These are phyloP conservation scores for Rugonectria rugulosa DNA, from an alignment of 2,329 filamentous ascomycete species.

Conservation along the genomic window DNA sequence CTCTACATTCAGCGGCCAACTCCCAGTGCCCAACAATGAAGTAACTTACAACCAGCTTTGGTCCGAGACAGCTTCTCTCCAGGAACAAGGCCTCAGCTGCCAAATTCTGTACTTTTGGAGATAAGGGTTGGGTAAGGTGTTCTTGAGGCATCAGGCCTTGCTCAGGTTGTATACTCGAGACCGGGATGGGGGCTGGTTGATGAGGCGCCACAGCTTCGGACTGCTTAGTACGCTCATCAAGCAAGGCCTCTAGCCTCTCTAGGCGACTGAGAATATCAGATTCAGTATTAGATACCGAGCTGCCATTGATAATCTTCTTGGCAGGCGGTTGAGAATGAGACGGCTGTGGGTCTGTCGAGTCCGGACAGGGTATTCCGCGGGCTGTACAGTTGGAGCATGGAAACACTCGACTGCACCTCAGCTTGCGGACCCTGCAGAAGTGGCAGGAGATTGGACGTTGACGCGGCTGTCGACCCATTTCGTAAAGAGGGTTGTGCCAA, in stretches of 20 bases:
- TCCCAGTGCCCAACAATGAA: no score
- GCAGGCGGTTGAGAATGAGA: constrained; percentile 20
- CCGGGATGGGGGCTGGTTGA: not conserved
- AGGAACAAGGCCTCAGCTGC: constrained; percentile 46
- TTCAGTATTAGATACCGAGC: constrained; percentile 16
- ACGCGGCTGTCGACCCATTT: constrained; percentile 45
- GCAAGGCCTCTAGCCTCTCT: constrained; percentile 38
- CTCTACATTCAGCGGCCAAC: no score
- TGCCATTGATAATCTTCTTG: constrained; percentile 9
- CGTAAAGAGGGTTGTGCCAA: not conserved
- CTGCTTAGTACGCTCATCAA: constrained; percentile 30
- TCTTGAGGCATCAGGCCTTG: not conserved
- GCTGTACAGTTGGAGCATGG: constrained; percentile 48
- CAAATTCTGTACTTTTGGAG: constrained; percentile 42
- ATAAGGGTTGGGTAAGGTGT: constrained; percentile 14
- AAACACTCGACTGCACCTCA: constrained; percentile 47
- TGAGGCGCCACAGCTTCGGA: constrained; percentile 11
- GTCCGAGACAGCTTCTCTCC: constrained; percentile 42
- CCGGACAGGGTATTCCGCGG: constrained; percentile 44
- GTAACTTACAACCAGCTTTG: constrained; percentile 42
- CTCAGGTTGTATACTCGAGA: not conserved
- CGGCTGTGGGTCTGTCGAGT: constrained; percentile 33
- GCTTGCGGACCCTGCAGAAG: constrained; percentile 45
- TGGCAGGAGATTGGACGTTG: constrained; percentile 46
- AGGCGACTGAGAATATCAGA: constrained; percentile 33